Conservation (phyloP, 192 early-diverging fungal genomes). For the Coemansia biformis region DNA sequence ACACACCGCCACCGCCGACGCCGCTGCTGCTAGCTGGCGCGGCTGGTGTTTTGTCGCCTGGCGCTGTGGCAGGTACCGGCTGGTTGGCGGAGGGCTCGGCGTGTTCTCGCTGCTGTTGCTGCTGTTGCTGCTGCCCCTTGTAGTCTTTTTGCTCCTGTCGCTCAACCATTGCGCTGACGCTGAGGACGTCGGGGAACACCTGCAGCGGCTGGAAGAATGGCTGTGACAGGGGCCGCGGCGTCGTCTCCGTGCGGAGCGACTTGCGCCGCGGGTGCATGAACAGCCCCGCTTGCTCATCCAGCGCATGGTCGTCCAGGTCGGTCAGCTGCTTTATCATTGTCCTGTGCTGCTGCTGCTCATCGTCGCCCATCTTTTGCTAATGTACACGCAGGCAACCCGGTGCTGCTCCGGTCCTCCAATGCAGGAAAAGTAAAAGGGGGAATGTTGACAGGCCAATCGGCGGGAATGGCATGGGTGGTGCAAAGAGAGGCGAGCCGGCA, state of each 20-base stretch:
- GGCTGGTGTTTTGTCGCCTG: neutral
- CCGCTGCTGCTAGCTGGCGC: neutral
- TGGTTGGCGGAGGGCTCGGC: neutral
- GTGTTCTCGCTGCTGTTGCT: slow-evolving; percentile 4
- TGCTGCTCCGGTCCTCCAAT: neutral
- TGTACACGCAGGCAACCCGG: too few species aligned
- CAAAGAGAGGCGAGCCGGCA: too few species aligned
- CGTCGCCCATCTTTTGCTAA: slow-evolving; percentile 33
- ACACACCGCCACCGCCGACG: neutral
- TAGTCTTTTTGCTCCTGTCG: slow-evolving; percentile 38
- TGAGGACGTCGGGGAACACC: slow-evolving; percentile 51
- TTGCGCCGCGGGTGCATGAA: slow-evolving; percentile 50
- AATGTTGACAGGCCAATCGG: too few species aligned
- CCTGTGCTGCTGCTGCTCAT: slow-evolving; percentile 44
- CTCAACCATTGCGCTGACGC: slow-evolving; percentile 51
- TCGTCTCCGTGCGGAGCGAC: slow-evolving; percentile 35
- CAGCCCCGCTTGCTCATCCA: slow-evolving; percentile 53
- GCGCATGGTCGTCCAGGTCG: slow-evolving; percentile 52
- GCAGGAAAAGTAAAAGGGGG: neutral
- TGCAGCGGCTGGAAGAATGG: slow-evolving; percentile 52
- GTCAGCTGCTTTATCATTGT: slow-evolving; percentile 56
- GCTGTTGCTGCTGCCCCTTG: slow-evolving; percentile 19
- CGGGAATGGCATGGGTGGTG: too few species aligned
- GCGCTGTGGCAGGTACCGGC: neutral
- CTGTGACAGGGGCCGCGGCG: slow-evolving; percentile 45